phyloP scores from a whole-genome alignment of 75 land plant species.

The Pinus tabuliformis region DNA sequence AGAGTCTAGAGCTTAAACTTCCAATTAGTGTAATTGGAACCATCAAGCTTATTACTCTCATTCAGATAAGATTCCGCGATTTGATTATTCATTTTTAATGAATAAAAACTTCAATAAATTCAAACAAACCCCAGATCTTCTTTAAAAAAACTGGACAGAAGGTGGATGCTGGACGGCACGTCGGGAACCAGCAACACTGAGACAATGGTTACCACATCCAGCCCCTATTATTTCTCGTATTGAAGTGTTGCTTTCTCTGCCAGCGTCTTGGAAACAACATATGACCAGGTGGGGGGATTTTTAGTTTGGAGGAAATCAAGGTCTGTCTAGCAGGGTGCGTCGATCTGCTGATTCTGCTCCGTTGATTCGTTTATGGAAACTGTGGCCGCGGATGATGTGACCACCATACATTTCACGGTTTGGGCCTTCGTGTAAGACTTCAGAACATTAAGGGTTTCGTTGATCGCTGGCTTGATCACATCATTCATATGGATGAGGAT shows the following conservation, averaged over 20 bases:
- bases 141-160: no score
- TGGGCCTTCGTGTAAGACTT: constrained; percentile 28
- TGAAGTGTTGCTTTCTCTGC: constrained; percentile 29
- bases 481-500: no score
- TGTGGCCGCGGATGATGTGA: constrained; percentile 35
- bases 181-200: constrained; percentile 22
- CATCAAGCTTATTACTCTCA: no score
- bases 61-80: no score
- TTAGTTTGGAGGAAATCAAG: not conserved
- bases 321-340: constrained; percentile 7
- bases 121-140: no score
- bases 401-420: constrained; percentile 21
- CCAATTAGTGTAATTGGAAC: no score
- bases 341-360: not conserved
- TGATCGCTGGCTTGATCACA: constrained; percentile 17
- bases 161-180: constrained; percentile 24
- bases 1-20: no score
- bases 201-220: constrained; percentile 30
- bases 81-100: no score
- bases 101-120: no score
- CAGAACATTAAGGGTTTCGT: constrained; percentile 32
- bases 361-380: not conserved
- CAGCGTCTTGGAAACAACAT: constrained; percentile 35
- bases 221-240: constrained; percentile 15
- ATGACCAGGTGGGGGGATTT: constrained; percentile 2